A percentile compares a stretch with the other conserved stretches of the same genome.
Evolutionary conservation across 2,329 filamentous ascomycete species (phyloP).

Genomic region (Alternaria gansuensis): DNA sequence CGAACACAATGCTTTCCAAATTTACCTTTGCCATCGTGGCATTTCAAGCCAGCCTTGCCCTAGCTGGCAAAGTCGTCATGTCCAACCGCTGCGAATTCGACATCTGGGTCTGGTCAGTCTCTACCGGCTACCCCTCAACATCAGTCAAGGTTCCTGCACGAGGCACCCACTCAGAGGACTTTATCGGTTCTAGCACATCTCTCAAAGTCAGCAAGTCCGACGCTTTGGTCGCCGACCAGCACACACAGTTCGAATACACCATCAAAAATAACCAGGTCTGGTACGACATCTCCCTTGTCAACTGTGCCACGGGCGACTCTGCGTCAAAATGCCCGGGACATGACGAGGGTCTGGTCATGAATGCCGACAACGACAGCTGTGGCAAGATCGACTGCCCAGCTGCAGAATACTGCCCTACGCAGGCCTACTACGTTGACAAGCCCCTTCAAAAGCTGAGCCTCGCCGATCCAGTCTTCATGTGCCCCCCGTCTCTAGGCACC

Average conservation of each 20-base stretch:
- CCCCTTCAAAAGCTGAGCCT: slow-evolving; percentile 35
- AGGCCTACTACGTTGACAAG: slow-evolving; percentile 38
- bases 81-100: slow-evolving; percentile 40
- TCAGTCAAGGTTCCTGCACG: slow-evolving; percentile 30
- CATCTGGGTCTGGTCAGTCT: slow-evolving; percentile 39
- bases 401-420: slow-evolving; percentile 38
- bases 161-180: slow-evolving; percentile 32
- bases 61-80: slow-evolving; percentile 37
- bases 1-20: slow-evolving; percentile 32
- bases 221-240: slow-evolving; percentile 28
- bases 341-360: slow-evolving; percentile 33
- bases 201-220: slow-evolving; percentile 41
- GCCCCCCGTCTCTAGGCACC: slow-evolving; percentile 23
- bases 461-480: slow-evolving; percentile 38
- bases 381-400: slow-evolving; percentile 25
- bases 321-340: slow-evolving; percentile 36
- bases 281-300: slow-evolving; percentile 44
- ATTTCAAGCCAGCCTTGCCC: slow-evolving; percentile 30
- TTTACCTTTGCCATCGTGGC: slow-evolving; percentile 26
- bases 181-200: slow-evolving; percentile 30
- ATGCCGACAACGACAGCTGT: slow-evolving; percentile 25
- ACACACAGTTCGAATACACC: slow-evolving; percentile 44
- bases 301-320: slow-evolving; percentile 37
- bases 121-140: slow-evolving; percentile 17
- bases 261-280: slow-evolving; percentile 31